Evolutionary conservation across 2,329 filamentous ascomycete genomes (phyloP), one percentile per base, ranked within the genome.

Genomic region (Pestalotiopsis sp.): DNA sequence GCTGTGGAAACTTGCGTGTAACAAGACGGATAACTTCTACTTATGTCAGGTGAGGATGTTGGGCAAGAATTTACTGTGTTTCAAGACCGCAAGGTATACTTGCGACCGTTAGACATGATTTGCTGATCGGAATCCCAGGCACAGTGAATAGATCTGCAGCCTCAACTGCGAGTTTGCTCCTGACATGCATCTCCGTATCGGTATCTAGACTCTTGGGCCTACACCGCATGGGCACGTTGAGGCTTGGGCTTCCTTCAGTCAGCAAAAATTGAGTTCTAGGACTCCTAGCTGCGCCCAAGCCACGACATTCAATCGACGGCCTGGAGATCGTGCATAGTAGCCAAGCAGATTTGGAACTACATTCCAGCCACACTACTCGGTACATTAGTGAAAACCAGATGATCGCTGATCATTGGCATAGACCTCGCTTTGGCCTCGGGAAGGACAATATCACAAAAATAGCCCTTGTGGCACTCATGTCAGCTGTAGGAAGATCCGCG

Each of bases 41-140:
- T 66, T 23, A 25, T 60, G 27, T 23, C 31, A 36, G 52, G 65
- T 6, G 45, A 41, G 23, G n/a, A 60, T 31, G 56, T 66, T 66
- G 58, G 58, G 66, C 66, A 63, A 63, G 59, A 67, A 63, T 59
- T 11, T 9, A 52, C 23, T 27, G 31, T 25, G 66, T 67, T 67
- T 67, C 66, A 67, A 58, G 61, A 52, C 40, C 25, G 14, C 40
- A 63, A 56, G 41, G 59, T 63, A 23, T 63, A 20, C 25, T 36
- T 11, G 41, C 58, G 20, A 67, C 41, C 20, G 62, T 14, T 63
- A 40, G 38, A 25, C n/a, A n/a, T 14, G 41, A 63, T 23, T 52
- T 20, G 17, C 36, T 36, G 6, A 38, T 14, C 27, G 23, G 59
- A 20, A 38, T 67, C 27, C n/a, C 27, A 61, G 31, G 4, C 62